A percentile compares a stretch with the other conserved stretches of the same genome.
phyloP scores from a whole-genome alignment of 2,329 filamentous ascomycete genomes.

The Mollisiaceae sp. region DNA sequence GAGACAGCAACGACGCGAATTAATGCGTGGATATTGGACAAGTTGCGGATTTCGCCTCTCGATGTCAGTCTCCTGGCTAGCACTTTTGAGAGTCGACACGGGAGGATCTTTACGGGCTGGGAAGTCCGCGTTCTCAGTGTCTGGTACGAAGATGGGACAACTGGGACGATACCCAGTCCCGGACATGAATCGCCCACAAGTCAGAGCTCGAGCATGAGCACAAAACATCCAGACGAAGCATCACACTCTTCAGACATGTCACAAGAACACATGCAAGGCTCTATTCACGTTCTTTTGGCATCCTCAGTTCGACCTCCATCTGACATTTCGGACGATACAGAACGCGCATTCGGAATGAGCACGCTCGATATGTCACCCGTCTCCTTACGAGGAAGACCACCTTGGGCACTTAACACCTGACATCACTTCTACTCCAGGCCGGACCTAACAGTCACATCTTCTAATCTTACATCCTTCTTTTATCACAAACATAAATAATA shows the following conservation, averaged over 20 bases:
- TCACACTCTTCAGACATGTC: neutral
- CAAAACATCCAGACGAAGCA: neutral
- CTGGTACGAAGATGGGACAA: slow-evolving; percentile 33
- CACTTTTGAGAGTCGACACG: slow-evolving; percentile 17
- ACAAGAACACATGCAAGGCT: neutral
- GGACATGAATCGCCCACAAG: neutral
- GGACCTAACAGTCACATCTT: neutral
- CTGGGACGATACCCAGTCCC: neutral
- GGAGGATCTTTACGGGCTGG: slow-evolving; percentile 19
- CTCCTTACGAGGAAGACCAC: neutral
- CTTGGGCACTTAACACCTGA: neutral
- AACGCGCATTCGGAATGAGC: neutral
- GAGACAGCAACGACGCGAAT: slow-evolving; percentile 18
- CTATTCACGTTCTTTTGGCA: neutral
- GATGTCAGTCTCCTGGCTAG: slow-evolving; percentile 32
- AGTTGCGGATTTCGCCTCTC: slow-evolving; percentile 29
- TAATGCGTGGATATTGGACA: slow-evolving; percentile 34
- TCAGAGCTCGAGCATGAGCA: slow-evolving; percentile 4
- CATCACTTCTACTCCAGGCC: neutral
- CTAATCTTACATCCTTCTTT: neutral
- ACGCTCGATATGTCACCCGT: neutral
- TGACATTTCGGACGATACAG: neutral
- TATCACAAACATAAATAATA: neutral
- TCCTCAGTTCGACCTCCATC: neutral
- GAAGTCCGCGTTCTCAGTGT: slow-evolving; percentile 25